Base-by-base conservation (phyloP, 2,329 filamentous ascomycete species). In the Aspergillus pseudoglaucus region DNA sequence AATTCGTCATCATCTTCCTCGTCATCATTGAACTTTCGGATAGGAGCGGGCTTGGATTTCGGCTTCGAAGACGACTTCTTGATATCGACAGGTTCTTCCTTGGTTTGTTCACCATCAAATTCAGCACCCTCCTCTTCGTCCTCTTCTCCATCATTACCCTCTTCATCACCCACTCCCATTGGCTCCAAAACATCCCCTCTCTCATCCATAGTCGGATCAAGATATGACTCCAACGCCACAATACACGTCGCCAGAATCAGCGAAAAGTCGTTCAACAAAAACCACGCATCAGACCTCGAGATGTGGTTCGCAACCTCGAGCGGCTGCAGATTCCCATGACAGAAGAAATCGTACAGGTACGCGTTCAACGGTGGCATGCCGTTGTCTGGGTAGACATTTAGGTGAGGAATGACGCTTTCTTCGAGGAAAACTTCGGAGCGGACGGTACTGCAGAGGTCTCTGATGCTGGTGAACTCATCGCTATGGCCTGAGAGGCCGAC, bases 361-460 rank as follows among this genome's bases (percentile, higher is more conserved):
- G 67, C 67, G 45, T 72, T 71, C 12, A 71, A 52, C 50, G 65
- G 52, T 48, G 75, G 72, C 2, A 69, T 61, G 4, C 67, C 62
- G 46, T 84, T 79, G 22, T 81, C 70, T 0, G 80, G 79, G 55
- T 78, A 78, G 9, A 88, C 67, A 4, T 76, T 75, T 4, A 90
- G 74, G 60, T 85, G 80, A 0, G 87, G 87, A 20, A 91, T 80
- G 1, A 85, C 82, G 0, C 83, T 77, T 58, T 87, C 79, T 57
- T 91, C 87, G 0, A 91, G 76, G 69, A 88, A 90, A 1, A 91
- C 80, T 0, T 81, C 85, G 6, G 74, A 74, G 23, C 87, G 80
- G 6, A 80, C 77, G 1, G 79, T 84, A 7, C 72, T 69, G 62
- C 85, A 88, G 1, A 91, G 75, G 44, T 90, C 85, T 15, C 77